Evolutionary conservation across 768 basidiomycete species (phyloP).

Genomic region (Gautieria morchelliformis): DNA sequence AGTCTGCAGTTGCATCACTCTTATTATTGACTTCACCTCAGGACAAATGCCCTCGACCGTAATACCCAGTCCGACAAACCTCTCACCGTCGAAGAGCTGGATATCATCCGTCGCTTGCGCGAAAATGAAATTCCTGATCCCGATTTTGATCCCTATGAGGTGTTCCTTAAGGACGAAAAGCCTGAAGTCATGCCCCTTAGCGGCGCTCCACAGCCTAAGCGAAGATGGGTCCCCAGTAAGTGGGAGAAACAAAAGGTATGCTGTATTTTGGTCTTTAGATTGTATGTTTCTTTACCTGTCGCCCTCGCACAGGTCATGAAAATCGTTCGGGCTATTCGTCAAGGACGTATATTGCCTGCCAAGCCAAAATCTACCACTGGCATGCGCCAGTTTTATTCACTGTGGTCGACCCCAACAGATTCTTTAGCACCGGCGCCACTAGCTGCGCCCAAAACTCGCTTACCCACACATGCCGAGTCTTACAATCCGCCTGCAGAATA

Average conservation of each 20-base stretch:
- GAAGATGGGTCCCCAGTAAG: slow-evolving; percentile 93
- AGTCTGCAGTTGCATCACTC: not conserved
- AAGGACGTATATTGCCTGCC: slow-evolving; percentile 86
- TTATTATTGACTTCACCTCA: slow-evolving; percentile 18
- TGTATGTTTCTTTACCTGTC: not conserved
- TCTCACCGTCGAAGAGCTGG: slow-evolving; percentile 82
- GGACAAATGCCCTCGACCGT: slow-evolving; percentile 92
- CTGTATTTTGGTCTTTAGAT: not conserved
- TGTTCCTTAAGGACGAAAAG: slow-evolving; percentile 91
- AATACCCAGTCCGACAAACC: slow-evolving; percentile 77
- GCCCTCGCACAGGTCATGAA: slow-evolving; percentile 75
- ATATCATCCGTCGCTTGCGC: slow-evolving; percentile 89
- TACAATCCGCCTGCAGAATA: slow-evolving; percentile 99
- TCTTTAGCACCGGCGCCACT: slow-evolving; percentile 80
- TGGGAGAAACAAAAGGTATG: slow-evolving; percentile 98
- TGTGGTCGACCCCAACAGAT: slow-evolving; percentile 69
- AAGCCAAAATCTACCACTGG: slow-evolving; percentile 68
- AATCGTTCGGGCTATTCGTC: slow-evolving; percentile 95
- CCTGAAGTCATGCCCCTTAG: slow-evolving; percentile 92
- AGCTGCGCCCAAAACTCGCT: slow-evolving; percentile 82
- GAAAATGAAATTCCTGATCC: slow-evolving; percentile 87
- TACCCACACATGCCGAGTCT: slow-evolving; percentile 92
- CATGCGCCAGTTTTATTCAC: slow-evolving; percentile 67
- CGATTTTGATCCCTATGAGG: slow-evolving; percentile 85
- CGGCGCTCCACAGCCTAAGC: slow-evolving; percentile 88